A percentile compares a stretch with the other conserved stretches of the same genome.
These are phyloP conservation scores for Heterobasidion annosum DNA, from an alignment of 1,284 basidiomycete genomes.

Conservation along the genomic window DNA sequence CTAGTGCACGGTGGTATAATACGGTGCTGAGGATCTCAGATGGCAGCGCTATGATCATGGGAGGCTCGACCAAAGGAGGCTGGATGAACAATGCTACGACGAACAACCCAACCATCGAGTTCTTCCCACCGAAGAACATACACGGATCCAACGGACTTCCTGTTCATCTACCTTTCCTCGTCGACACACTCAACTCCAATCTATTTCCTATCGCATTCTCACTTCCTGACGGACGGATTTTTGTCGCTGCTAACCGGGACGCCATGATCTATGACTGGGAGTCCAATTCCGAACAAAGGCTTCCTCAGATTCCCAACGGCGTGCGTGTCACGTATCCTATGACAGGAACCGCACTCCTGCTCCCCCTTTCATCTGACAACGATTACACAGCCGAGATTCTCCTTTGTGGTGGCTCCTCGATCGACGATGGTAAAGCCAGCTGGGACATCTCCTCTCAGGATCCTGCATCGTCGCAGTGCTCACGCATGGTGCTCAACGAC, in stretches of 20 bases:
- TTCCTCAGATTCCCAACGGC: slow-evolving; percentile 70
- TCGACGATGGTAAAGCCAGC: slow-evolving; percentile 53
- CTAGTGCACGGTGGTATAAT: slow-evolving; percentile 72
- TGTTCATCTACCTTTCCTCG: slow-evolving; percentile 54
- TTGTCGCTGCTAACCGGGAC: slow-evolving; percentile 74
- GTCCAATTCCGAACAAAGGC: slow-evolving; percentile 49
- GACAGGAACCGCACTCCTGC: slow-evolving; percentile 61
- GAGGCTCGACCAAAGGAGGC: slow-evolving; percentile 70
- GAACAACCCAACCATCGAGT: slow-evolving; percentile 79
- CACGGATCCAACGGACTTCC: slow-evolving; percentile 57
- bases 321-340: slow-evolving; percentile 80
- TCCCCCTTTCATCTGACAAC: slow-evolving; percentile 59
- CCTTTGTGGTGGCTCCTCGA: slow-evolving; percentile 68
- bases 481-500: slow-evolving; percentile 55
- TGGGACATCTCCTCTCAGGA: slow-evolving; percentile 62
- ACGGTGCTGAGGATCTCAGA: slow-evolving; percentile 62
- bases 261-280: slow-evolving; percentile 77
- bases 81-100: slow-evolving; percentile 74
- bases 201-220: slow-evolving; percentile 72
- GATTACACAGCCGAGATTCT: slow-evolving; percentile 63
- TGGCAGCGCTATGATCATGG: slow-evolving; percentile 75
- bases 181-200: slow-evolving; percentile 70
- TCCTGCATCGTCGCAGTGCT: slow-evolving; percentile 65
- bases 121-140: slow-evolving; percentile 69
- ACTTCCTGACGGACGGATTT: slow-evolving; percentile 67